Evolutionary conservation across 2,329 filamentous ascomycete genomes (phyloP).

Genomic region (Thermomyces lanuginosus): DNA sequence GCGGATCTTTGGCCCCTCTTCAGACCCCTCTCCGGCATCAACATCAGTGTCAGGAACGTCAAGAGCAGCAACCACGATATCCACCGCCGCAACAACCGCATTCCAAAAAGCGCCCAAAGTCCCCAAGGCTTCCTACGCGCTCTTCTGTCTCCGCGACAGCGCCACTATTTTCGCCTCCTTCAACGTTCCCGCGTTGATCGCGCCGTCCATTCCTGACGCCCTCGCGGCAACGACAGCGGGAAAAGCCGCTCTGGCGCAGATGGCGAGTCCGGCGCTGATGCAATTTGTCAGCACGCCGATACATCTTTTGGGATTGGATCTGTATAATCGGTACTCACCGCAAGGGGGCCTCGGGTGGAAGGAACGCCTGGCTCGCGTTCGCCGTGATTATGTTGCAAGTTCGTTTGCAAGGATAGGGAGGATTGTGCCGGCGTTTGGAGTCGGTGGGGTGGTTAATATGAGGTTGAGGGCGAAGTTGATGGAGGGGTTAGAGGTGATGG

Average conservation of each 20-base stretch:
- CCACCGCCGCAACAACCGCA: slow-evolving; percentile 8
- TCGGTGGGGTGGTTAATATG: slow-evolving; percentile 73
- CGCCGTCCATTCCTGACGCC: slow-evolving; percentile 46
- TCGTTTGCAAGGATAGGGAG: slow-evolving; percentile 60
- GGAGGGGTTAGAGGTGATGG: slow-evolving; percentile 35
- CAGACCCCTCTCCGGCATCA: slow-evolving; percentile 28
- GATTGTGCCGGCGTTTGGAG: slow-evolving; percentile 76
- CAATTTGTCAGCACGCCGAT: slow-evolving; percentile 69
- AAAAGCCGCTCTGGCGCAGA: slow-evolving; percentile 54
- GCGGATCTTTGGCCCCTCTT: slow-evolving; percentile 54
- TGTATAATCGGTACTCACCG: slow-evolving; percentile 60
- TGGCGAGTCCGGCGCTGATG: slow-evolving; percentile 59
- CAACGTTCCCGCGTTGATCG: slow-evolving; percentile 68
- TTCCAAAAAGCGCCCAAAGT: slow-evolving; percentile 31
- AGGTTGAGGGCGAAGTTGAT: slow-evolving; percentile 54
- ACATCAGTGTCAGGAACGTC: slow-evolving; percentile 5
- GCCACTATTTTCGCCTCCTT: slow-evolving; percentile 85
- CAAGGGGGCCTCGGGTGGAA: slow-evolving; percentile 30
- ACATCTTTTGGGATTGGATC: slow-evolving; percentile 68
- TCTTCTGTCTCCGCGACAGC: slow-evolving; percentile 72
- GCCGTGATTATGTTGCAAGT: slow-evolving; percentile 59
- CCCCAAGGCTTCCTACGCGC: slow-evolving; percentile 51
- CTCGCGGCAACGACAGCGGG: slow-evolving; percentile 30
- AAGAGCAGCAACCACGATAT: slow-evolving; percentile 3
- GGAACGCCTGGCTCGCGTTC: slow-evolving; percentile 52